Percentiles rank a stretch among this genome's conserved stretches.
Evolutionary conservation across 495 filamentous ascomycete species (phyloP).

Genomic region (Daldinia decipiens): DNA sequence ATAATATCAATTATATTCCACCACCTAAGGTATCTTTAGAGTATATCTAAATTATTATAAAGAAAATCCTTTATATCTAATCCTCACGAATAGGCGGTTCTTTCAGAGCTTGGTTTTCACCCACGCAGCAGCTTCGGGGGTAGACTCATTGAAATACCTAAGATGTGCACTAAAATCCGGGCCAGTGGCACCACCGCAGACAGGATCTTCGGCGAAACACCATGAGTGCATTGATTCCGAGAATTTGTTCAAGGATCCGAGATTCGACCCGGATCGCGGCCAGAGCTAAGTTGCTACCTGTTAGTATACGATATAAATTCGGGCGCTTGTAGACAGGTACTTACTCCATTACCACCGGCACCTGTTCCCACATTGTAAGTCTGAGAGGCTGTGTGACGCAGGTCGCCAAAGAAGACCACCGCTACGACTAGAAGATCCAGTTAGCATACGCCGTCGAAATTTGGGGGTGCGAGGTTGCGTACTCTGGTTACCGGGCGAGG

Average conservation of each 20-base stretch:
- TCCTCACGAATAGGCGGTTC: too few relatives aligned
- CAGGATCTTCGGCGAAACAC: background rate
- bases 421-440: background rate
- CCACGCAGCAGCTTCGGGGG: background rate
- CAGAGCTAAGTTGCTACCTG: background rate
- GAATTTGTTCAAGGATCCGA: background rate
- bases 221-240: background rate
- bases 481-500: background rate
- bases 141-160: background rate
- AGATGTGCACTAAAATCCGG: background rate
- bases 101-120: background rate
- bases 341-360: background rate
- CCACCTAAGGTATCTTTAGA: background rate
- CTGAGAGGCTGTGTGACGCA: background rate
- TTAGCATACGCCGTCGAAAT: background rate
- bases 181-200: background rate
- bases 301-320: background rate
- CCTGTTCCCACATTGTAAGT: background rate
- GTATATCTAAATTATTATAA: too few relatives aligned
- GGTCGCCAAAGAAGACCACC: background rate
- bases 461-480: background rate
- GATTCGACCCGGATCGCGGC: background rate
- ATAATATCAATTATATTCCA: too few relatives aligned
- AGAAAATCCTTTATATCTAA: too few relatives aligned
- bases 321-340: background rate